phyloP scores from a whole-genome alignment of 768 basidiomycete species.

The Ramaria sp. region DNA sequence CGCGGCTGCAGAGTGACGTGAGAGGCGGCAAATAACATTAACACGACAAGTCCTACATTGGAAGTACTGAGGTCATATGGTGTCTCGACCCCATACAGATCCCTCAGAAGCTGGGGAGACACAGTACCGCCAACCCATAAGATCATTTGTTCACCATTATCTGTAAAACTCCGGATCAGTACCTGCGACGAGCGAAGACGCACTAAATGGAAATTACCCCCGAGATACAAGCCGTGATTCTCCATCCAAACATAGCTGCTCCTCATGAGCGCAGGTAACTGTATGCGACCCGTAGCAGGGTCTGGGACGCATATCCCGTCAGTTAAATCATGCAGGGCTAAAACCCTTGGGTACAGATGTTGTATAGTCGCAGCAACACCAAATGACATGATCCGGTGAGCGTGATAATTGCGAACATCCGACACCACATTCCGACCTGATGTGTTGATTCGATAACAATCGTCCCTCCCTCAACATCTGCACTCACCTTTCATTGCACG shows the following conservation, averaged over 20 bases:
- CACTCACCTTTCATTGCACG: conserved; percentile 83
- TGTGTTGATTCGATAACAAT: not conserved
- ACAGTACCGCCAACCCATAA: conserved; percentile 84
- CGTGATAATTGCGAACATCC: conserved; percentile 86
- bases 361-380: conserved; percentile 60
- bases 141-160: conserved; percentile 80
- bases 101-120: conserved; percentile 71
- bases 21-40: conserved; percentile 19
- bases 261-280: conserved; percentile 71
- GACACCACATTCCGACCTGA: conserved; percentile 78
- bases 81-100: conserved; percentile 81
- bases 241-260: conserved; percentile 82
- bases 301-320: conserved; percentile 63
- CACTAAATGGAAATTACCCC: conserved; percentile 39
- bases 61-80: conserved; percentile 55
- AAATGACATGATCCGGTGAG: conserved; percentile 64
- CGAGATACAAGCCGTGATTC: conserved; percentile 81
- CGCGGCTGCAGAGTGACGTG: conserved; percentile 48
- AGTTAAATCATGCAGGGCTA: conserved; percentile 80
- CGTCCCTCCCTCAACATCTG: conserved; percentile 2
- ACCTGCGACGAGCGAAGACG: not conserved
- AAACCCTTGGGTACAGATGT: conserved; percentile 77
- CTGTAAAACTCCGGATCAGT: conserved; percentile 27
- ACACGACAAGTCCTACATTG: conserved; percentile 39
- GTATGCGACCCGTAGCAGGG: conserved; percentile 42